Percentiles rank a stretch among this genome's conserved stretches.
Conservation (phyloP, 257 asterid species). For the Solanum habrochaites region DNA sequence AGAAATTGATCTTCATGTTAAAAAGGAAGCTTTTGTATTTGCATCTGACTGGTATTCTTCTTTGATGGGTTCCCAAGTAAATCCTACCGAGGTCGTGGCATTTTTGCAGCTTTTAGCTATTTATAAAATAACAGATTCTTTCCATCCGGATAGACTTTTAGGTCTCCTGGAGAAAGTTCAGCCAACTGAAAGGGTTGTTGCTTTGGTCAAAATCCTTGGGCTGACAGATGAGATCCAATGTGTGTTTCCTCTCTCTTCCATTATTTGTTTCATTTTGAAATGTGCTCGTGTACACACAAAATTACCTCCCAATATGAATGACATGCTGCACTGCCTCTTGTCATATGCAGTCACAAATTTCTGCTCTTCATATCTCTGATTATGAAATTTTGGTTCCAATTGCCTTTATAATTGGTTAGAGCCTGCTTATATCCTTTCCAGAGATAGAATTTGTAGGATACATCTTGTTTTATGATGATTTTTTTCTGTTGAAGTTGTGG, state of each 20-base stretch:
- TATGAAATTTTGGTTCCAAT: background rate
- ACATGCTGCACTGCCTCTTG: background rate
- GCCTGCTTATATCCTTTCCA: background rate
- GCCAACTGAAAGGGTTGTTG: background rate
- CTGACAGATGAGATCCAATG: background rate
- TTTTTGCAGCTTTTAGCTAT: constrained; percentile 4
- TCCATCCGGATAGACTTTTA: background rate
- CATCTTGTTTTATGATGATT: background rate
- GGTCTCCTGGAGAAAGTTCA: background rate
- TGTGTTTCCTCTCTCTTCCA: background rate
- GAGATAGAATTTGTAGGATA: background rate
- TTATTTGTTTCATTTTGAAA: background rate
- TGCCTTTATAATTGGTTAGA: background rate
- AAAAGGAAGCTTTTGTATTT: background rate
- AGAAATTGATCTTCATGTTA: background rate
- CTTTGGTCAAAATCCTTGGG: background rate
- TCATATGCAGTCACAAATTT: background rate
- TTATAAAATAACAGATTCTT: background rate
- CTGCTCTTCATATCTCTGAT: background rate
- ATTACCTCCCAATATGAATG: background rate
- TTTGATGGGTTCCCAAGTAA: background rate
- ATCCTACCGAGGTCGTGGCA: background rate
- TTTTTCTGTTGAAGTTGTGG: background rate
- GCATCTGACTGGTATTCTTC: background rate
- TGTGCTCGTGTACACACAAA: background rate